phyloP scores from a whole-genome alignment of 1,284 basidiomycete genomes.

The Puccinia polysora region DNA sequence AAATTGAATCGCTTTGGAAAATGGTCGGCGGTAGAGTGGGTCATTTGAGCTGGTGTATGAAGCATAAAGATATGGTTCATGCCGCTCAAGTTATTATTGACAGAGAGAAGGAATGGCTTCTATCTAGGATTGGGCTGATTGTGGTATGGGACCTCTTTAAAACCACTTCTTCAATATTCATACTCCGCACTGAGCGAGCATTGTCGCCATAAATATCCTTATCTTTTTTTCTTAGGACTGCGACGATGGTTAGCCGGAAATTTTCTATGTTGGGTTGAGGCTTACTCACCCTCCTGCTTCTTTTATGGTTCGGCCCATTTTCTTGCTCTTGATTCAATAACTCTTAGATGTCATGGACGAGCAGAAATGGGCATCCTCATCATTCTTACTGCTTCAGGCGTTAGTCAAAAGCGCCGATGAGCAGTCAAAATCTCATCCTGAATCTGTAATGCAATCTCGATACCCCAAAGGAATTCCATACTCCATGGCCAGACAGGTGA shows the following conservation, averaged over 20 bases:
- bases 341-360: conserved; percentile 42
- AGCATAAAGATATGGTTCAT: conserved; percentile 42
- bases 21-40: conserved; percentile 35
- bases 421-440: neutral
- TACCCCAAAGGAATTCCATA: conserved; percentile 30
- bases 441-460: conserved; percentile 3
- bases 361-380: conserved; percentile 43
- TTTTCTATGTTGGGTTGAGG: too few relatives aligned
- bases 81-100: conserved; percentile 35
- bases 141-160: conserved; percentile 5
- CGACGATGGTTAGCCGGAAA: conserved; percentile 36
- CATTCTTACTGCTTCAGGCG: conserved; percentile 36
- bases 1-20: conserved; percentile 20
- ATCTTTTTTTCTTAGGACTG: conserved; percentile 31
- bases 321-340: neutral
- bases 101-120: conserved; percentile 40
- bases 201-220: too few relatives aligned
- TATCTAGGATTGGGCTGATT: conserved; percentile 42
- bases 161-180: neutral
- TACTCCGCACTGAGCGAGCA: neutral
- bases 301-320: too few relatives aligned
- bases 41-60: conserved; percentile 37
- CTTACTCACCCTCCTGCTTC: too few relatives aligned
- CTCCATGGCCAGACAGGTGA: conserved; percentile 34
- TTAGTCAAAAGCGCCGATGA: conserved; percentile 37